Base-by-base conservation (phyloP, 1,139 yeast genomes). In the Saccharomyces uvarum region DNA sequence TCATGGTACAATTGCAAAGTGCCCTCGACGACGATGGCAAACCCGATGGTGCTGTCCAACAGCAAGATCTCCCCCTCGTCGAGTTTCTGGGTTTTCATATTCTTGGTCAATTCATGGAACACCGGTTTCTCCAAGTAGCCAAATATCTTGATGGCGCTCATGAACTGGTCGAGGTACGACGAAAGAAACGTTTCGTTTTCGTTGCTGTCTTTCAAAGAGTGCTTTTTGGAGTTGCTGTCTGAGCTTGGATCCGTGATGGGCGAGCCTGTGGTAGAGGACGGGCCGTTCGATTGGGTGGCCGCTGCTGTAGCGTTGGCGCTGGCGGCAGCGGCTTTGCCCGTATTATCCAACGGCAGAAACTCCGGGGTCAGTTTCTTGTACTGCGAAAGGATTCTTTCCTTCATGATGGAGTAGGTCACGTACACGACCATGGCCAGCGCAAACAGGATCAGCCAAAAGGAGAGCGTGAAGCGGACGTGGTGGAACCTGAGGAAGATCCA, bases 11-110 rank as follows among this genome's bases (percentile, higher is more conserved):
- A 88, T 62, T 88, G 91, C 49, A 91, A 81, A 9, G 83, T 79
- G 0, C 99, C 99, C 63, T 91, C 98, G 0, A 91, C 96, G n/a
- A 93, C 96, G 51, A 93, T 86, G 47, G 93, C 84, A 65, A 93
- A 90, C 0, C 98, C 98, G 26, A 86, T 74, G 19, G 83, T 78
- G 55, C 87, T 93, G 60, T 86, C 87, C 50, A 91, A 72, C 52
- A 82, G 78, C 46, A 93, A 71, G 3, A 86, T 77, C 68, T 93
- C 98, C 48, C 90, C 95, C 7, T 81, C 78, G 33, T 84, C 83
- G 48, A 93, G 70, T 61, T 88, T 86, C 66, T 89, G 91, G 1
- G 98, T 93, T 52, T 88, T 87, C 91, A 93, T 88, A 57, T 87
- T 88, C 64, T 88, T 86, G 4, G 98, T 91, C 61, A 93, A 76